A percentile compares a stretch with the other conserved stretches of the same genome.
These are phyloP conservation scores for Talaromyces stipitatus DNA, from an alignment of 495 filamentous ascomycete species.

Conservation along the genomic window DNA sequence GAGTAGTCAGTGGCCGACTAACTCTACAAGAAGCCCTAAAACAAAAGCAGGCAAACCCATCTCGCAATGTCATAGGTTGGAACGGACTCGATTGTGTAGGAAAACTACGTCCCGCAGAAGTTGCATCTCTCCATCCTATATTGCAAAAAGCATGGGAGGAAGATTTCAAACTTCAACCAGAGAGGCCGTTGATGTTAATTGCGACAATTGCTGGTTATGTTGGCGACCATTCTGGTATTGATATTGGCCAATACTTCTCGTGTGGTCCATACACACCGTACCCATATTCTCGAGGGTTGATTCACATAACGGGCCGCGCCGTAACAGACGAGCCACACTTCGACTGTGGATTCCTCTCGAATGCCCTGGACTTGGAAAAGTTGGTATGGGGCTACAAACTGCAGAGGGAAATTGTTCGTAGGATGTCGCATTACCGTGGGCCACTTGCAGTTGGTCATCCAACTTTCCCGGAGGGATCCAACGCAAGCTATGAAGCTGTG, in stretches of 20 bases:
- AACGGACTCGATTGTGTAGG: conserved; percentile 36
- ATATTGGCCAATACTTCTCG: conserved; percentile 28
- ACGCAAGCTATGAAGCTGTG: conserved; percentile 26
- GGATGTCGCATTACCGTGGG: conserved; percentile 44
- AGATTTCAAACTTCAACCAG: conserved; percentile 31
- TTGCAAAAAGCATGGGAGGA: conserved; percentile 35
- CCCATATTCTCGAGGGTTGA: conserved; percentile 46
- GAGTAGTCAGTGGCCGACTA: conserved; percentile 22
- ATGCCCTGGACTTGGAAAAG: conserved; percentile 20
- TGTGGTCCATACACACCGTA: conserved; percentile 35
- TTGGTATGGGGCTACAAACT: conserved; percentile 42
- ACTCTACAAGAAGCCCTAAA: not conserved
- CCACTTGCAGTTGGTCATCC: conserved; percentile 44
- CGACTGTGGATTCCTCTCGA: conserved; percentile 29
- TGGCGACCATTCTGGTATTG: conserved; percentile 19
- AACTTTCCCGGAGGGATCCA: conserved; percentile 34
- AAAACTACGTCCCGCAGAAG: conserved; percentile 37
- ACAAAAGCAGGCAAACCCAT: conserved; percentile 10
- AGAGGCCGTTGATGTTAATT: conserved; percentile 28
- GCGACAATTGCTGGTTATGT: conserved; percentile 16
- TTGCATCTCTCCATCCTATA: conserved; percentile 27
- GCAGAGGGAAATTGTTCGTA: conserved; percentile 46
- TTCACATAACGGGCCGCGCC: conserved; percentile 42
- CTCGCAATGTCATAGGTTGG: conserved; percentile 29
- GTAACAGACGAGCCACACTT: conserved; percentile 18